Evolutionary conservation across 108 stramenopile species (phyloP).

Genomic region (Nitzschia palea): DNA sequence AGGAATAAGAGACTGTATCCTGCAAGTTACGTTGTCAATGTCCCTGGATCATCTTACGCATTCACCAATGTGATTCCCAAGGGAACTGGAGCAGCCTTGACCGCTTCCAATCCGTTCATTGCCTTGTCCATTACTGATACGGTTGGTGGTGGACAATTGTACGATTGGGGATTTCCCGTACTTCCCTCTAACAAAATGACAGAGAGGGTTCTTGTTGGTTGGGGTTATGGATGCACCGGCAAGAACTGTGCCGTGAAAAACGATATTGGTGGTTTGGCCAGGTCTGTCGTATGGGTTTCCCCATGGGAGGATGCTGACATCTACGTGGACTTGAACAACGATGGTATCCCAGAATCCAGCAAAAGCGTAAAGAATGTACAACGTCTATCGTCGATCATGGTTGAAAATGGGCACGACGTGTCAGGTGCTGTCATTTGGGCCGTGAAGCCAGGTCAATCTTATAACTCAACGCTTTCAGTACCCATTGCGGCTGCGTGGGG

Average conservation of each 20-base stretch:
- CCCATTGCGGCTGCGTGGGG: slow-evolving; percentile 27
- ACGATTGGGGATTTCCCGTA: neutral
- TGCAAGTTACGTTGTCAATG: neutral
- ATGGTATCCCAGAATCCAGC: slow-evolving; percentile 12
- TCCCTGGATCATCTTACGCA: neutral
- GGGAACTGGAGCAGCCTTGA: slow-evolving; percentile 3
- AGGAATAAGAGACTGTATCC: too few species aligned
- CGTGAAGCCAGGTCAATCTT: neutral
- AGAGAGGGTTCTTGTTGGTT: slow-evolving; percentile 14
- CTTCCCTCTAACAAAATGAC: slow-evolving; percentile 3
- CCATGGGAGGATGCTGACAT: slow-evolving; percentile 22
- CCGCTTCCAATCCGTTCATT: neutral
- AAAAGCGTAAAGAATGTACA: neutral
- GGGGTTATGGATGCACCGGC: slow-evolving; percentile 28
- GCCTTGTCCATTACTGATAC: slow-evolving; percentile 3
- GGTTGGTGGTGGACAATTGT: neutral
- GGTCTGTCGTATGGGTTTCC: slow-evolving; percentile 26
- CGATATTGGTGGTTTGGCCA: neutral
- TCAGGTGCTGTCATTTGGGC: slow-evolving; percentile 25
- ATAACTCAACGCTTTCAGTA: neutral
- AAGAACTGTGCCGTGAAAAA: neutral
- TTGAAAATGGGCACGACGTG: slow-evolving; percentile 18
- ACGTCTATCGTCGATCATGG: neutral
- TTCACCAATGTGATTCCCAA: slow-evolving; percentile 4
- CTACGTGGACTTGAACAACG: slow-evolving; percentile 26